These are phyloP conservation scores for Leccinellum luteum DNA, from an alignment of 768 basidiomycete species.

Conservation along the genomic window DNA sequence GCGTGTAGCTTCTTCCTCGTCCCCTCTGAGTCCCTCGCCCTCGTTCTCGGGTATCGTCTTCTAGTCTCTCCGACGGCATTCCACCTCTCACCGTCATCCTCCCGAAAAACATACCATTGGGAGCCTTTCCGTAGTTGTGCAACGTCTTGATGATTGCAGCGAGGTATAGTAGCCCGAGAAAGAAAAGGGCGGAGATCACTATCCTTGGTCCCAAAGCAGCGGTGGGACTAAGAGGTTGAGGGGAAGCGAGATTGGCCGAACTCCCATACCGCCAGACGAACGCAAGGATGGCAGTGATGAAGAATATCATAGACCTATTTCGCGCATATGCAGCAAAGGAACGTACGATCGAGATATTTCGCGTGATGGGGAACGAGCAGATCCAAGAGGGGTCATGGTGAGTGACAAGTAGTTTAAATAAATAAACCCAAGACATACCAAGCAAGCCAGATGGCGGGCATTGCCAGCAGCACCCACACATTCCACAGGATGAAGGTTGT, in stretches of 20 bases:
- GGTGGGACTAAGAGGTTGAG: constrained; percentile 34
- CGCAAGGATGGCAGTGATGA: constrained; percentile 58
- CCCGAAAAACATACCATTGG: not conserved
- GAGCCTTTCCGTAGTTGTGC: constrained; percentile 48
- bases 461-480: constrained; percentile 64
- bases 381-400: not conserved
- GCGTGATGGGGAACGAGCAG: not conserved
- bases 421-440: constrained; percentile 41
- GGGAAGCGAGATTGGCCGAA: constrained; percentile 34
- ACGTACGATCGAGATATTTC: not conserved
- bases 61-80: not conserved
- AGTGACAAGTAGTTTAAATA: not conserved
- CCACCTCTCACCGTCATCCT: not conserved
- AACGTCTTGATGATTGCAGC: constrained; percentile 60
- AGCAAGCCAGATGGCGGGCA: constrained; percentile 69
- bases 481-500: constrained; percentile 56
- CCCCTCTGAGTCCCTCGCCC: constrained; percentile 7
- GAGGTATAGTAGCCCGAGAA: constrained; percentile 61
- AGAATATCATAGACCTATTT: constrained; percentile 63
- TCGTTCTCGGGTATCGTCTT: not conserved
- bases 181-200: constrained; percentile 50
- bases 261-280: constrained; percentile 68
- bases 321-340: not conserved
- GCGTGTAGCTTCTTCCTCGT: not conserved
- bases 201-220: constrained; percentile 53